A percentile compares a stretch with the other conserved stretches of the same genome.
These are phyloP conservation scores for Pleodorina starrii DNA, from an alignment of 139 green algal species.

Conservation along the genomic window DNA sequence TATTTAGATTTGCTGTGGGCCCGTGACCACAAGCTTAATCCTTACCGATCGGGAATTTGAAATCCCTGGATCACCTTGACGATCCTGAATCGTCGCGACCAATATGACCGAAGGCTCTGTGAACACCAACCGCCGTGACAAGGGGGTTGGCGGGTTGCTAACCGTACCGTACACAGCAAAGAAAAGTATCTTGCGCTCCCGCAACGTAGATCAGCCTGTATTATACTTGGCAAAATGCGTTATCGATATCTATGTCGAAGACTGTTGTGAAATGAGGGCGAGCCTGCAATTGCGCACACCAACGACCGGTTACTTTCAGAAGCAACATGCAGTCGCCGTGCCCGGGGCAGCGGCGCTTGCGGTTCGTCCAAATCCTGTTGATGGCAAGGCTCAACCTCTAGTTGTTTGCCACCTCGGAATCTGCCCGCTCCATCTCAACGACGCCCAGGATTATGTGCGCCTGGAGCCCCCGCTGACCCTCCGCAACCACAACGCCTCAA, in stretches of 20 bases:
- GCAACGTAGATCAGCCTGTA: too few species aligned
- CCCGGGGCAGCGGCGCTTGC: neutral
- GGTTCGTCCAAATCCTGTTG: neutral
- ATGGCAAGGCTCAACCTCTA: neutral
- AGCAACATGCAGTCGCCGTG: neutral
- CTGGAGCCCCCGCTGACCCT: neutral
- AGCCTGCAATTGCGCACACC: neutral
- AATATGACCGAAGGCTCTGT: too few species aligned
- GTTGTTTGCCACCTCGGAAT: constrained; percentile 21
- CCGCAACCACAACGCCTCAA: neutral
- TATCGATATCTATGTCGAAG: neutral
- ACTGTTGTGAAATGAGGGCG: neutral
- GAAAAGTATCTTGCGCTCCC: too few species aligned
- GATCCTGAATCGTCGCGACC: too few species aligned
- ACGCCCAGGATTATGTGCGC: neutral
- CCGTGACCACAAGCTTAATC: too few species aligned
- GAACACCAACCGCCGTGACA: too few species aligned
- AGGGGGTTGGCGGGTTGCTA: too few species aligned
- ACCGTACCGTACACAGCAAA: too few species aligned
- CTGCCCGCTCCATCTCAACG: neutral
- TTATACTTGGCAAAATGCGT: too few species aligned
- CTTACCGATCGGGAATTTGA: too few species aligned
- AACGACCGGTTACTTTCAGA: neutral
- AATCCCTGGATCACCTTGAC: too few species aligned
- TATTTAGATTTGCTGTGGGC: too few species aligned